Conservation (phyloP, 75 land plant species). For the Cunninghamia lanceolata region DNA sequence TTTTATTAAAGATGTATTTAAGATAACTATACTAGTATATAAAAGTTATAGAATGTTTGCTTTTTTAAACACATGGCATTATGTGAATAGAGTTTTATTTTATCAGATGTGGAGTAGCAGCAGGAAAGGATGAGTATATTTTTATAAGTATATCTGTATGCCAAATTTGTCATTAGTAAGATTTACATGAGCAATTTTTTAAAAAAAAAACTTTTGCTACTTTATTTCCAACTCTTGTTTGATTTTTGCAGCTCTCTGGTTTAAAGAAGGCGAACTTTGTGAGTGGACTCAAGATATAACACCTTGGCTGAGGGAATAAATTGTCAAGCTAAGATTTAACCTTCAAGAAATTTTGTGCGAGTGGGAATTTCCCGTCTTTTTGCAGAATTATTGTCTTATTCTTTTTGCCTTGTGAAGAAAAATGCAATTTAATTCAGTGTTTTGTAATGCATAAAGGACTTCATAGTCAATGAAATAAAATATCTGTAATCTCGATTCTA, state of each 20-base stretch:
- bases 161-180: neutral
- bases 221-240: neutral
- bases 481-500: neutral
- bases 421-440: neutral
- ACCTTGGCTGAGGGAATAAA: conserved; percentile 84
- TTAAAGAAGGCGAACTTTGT: conserved; percentile 82
- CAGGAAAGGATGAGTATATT: neutral
- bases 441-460: neutral
- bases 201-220: neutral
- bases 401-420: neutral
- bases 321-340: neutral
- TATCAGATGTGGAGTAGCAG: neutral
- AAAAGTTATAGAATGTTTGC: too few relatives aligned
- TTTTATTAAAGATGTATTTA: too few relatives aligned
- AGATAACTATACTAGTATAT: too few relatives aligned
- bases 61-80: too few relatives aligned
- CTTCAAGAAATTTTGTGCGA: neutral
- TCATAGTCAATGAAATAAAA: neutral
- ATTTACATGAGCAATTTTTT: neutral
- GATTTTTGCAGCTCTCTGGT: conserved; percentile 76
- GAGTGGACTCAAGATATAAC: conserved; percentile 71
- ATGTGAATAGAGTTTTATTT: neutral
- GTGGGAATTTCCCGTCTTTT: neutral
- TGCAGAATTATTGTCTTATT: neutral
- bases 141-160: neutral